Percentiles rank a stretch among this genome's conserved stretches.
Evolutionary conservation across 768 basidiomycete genomes (phyloP).

Genomic region (Podaxis rugospora): DNA sequence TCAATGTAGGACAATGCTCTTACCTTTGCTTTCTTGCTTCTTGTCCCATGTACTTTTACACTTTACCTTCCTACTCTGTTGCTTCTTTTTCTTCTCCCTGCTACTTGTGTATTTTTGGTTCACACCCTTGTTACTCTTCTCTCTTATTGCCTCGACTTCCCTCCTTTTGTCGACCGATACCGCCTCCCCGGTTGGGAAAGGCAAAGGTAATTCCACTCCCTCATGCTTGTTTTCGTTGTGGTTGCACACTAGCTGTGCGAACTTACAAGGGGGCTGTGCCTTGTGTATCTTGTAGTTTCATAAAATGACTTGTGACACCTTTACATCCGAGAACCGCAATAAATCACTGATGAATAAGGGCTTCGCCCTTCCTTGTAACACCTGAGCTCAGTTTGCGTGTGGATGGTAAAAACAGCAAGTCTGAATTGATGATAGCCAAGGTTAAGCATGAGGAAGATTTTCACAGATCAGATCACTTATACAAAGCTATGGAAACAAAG

Average conservation of each 20-base stretch:
- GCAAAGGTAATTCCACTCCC: background rate
- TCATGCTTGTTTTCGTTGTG: background rate
- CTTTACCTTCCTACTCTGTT: background rate
- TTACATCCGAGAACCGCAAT: constrained; percentile 3
- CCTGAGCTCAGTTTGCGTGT: background rate
- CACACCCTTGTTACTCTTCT: constrained; percentile 1
- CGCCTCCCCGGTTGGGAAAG: constrained; percentile 7
- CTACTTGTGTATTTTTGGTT: constrained; percentile 6
- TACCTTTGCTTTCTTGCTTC: background rate
- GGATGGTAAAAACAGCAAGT: background rate
- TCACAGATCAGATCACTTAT: background rate
- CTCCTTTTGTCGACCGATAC: constrained; percentile 8
- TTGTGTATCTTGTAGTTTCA: constrained; percentile 3
- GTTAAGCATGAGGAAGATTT: background rate
- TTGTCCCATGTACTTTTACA: constrained; percentile 7
- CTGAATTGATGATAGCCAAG: background rate
- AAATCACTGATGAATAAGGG: background rate
- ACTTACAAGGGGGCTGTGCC: constrained; percentile 10
- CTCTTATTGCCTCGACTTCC: constrained; percentile 11
- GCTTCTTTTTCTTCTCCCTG: background rate
- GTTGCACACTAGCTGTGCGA: constrained; percentile 3
- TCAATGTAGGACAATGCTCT: constrained; percentile 5
- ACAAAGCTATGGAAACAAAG: constrained; percentile 3
- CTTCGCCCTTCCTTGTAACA: background rate
- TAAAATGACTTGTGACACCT: constrained; percentile 1